Evolutionary conservation across 176 grass and related monocot genomes (phyloP).

Genomic region (Oryza longistaminata): DNA sequence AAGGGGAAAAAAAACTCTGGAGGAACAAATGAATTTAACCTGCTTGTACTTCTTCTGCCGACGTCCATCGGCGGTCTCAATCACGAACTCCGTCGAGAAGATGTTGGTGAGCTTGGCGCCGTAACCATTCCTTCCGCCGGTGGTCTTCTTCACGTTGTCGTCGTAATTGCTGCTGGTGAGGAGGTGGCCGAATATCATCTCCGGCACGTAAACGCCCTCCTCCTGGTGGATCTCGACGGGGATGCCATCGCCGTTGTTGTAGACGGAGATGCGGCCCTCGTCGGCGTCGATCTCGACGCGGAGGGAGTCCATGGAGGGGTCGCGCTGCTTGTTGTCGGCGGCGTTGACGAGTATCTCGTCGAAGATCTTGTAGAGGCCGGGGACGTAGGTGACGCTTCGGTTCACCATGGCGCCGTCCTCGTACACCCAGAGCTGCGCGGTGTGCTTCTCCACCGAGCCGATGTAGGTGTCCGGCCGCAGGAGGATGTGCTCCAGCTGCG

Average conservation of each 20-base stretch:
- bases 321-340: conserved; percentile 97
- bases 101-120: conserved; percentile 96
- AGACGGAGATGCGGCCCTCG: conserved; percentile 61
- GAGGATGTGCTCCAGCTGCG: conserved; percentile 92
- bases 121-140: conserved; percentile 92
- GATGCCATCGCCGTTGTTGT: conserved; percentile 85
- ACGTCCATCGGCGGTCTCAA: conserved; percentile 73
- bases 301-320: conserved; percentile 75
- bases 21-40: conserved; percentile 38
- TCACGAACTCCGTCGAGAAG: conserved; percentile 93
- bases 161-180: conserved; percentile 97
- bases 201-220: conserved; percentile 87
- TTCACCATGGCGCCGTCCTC: conserved; percentile 59
- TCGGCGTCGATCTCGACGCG: conserved; percentile 74
- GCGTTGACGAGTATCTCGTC: conserved; percentile 99
- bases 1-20: not conserved
- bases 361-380: conserved; percentile 96
- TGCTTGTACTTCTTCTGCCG: conserved; percentile 82
- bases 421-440: conserved; percentile 75
- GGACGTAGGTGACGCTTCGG: conserved; percentile 70
- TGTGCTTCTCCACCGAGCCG: conserved; percentile 80
- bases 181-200: conserved; percentile 95
- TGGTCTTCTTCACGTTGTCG: conserved; percentile 86
- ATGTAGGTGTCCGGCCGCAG: conserved; percentile 89
- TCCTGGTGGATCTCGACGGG: conserved; percentile 90